These are phyloP conservation scores for Cajanus cajan DNA, from an alignment of 306 rosid species.

Conservation along the genomic window DNA sequence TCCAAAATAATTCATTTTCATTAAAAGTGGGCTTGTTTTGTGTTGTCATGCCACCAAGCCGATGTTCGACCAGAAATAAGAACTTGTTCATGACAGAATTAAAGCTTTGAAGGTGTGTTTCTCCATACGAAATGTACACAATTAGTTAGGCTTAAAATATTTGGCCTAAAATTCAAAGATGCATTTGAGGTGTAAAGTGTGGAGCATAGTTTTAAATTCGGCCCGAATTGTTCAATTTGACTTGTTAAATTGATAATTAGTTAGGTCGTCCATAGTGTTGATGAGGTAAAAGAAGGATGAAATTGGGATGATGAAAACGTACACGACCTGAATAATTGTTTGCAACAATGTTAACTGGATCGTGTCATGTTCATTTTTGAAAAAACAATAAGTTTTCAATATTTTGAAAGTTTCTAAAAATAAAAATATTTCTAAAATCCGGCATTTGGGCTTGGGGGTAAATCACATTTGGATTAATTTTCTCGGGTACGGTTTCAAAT, in stretches of 20 bases:
- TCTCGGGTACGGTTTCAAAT: too few relatives aligned
- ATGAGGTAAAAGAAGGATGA: neutral
- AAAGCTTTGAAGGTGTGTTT: neutral
- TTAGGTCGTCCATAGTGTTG: neutral
- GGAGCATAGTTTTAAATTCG: neutral
- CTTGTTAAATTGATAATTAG: neutral
- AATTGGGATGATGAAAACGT: neutral
- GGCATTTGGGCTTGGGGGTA: neutral
- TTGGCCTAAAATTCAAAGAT: neutral
- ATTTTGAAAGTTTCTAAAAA: neutral
- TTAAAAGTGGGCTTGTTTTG: neutral
- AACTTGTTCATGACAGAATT: neutral
- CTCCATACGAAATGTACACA: neutral
- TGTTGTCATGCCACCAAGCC: neutral
- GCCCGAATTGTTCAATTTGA: neutral
- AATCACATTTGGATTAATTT: neutral
- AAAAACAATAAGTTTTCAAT: too few relatives aligned
- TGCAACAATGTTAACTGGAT: neutral
- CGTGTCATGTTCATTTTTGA: neutral
- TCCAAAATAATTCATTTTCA: neutral
- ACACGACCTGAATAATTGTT: too few relatives aligned
- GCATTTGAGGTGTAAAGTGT: neutral
- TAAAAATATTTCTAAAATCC: too few relatives aligned
- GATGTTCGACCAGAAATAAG: neutral
- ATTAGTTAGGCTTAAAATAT: neutral